These are phyloP conservation scores for Oryza punctata DNA, from an alignment of 176 grass and related monocot genomes.

Conservation along the genomic window DNA sequence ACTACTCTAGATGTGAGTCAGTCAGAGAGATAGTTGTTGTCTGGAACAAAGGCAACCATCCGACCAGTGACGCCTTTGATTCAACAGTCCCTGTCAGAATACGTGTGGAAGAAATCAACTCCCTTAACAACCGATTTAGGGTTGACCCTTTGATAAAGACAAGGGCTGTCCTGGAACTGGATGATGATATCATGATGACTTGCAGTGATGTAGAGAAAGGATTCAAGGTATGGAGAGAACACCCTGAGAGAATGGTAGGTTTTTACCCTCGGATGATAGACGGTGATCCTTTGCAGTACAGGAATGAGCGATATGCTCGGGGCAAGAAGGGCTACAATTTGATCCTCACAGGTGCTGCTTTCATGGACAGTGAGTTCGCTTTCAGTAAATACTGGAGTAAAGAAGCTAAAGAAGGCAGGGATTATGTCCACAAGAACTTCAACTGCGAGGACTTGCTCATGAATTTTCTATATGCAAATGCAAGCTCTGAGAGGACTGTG, in stretches of 20 bases:
- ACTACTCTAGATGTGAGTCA: conserved; percentile 92
- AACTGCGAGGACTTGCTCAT: conserved; percentile 96
- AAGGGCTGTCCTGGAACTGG: conserved; percentile 83
- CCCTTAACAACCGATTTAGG: conserved; percentile 92
- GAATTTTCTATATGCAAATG: conserved; percentile 91
- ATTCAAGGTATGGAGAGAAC: conserved; percentile 91
- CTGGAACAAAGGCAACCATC: conserved; percentile 96
- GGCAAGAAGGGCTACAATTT: conserved; percentile 89
- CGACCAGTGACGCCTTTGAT: conserved; percentile 62
- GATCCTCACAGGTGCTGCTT: conserved; percentile 91
- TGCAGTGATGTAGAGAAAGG: conserved; percentile 97
- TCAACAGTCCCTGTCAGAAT: conserved; percentile 92
- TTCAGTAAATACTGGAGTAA: conserved; percentile 87
- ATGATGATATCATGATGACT: conserved; percentile 99
- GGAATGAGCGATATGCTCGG: conserved; percentile 91
- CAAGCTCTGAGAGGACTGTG: conserved; percentile 63
- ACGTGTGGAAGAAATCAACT: conserved; percentile 79
- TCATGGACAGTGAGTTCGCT: conserved; percentile 90
- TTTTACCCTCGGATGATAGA: conserved; percentile 94
- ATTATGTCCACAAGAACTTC: conserved; percentile 80
- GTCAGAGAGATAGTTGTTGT: conserved; percentile 94
- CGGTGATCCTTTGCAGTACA: conserved; percentile 67
- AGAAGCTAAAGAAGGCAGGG: conserved; percentile 78
- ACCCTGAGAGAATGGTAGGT: conserved; percentile 83
- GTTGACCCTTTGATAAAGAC: conserved; percentile 91